phyloP scores from a whole-genome alignment of 2,329 filamentous ascomycete genomes.

The Monosporascus ibericus region DNA sequence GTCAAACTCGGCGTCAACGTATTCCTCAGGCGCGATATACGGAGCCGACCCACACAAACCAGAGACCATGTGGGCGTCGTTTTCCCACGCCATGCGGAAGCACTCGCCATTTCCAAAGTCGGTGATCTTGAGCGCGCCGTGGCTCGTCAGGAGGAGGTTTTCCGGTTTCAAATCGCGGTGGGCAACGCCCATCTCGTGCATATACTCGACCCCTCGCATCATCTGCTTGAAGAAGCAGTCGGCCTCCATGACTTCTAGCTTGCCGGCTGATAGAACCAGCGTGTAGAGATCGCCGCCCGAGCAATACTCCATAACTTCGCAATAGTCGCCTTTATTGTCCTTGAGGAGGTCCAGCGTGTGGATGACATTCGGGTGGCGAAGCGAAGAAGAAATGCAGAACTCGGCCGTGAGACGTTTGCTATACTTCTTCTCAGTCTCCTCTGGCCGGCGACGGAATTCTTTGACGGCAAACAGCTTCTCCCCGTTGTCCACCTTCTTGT shows the following conservation, averaged over 20 bases:
- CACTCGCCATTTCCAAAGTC: slow-evolving; percentile 99
- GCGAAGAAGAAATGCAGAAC: slow-evolving; percentile 95
- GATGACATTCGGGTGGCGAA: slow-evolving; percentile 96
- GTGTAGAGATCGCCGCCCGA: slow-evolving; percentile 95
- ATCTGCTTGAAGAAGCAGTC: slow-evolving; percentile 99
- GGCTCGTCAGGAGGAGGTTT: slow-evolving; percentile 87
- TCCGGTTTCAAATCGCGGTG: slow-evolving; percentile 96
- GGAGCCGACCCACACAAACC: slow-evolving; percentile 94
- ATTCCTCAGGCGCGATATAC: slow-evolving; percentile 96
- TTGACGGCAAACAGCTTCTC: slow-evolving; percentile 97
- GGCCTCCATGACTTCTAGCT: slow-evolving; percentile 85
- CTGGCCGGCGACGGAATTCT: slow-evolving; percentile 89
- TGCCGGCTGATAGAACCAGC: slow-evolving; percentile 81
- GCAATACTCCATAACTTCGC: slow-evolving; percentile 99
- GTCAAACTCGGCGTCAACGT: slow-evolving; percentile 91
- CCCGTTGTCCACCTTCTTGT: slow-evolving; percentile 83
- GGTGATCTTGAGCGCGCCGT: slow-evolving; percentile 91
- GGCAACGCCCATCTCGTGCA: slow-evolving; percentile 98
- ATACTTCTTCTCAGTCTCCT: slow-evolving; percentile 95
- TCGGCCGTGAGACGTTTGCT: slow-evolving; percentile 95
- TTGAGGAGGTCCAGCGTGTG: slow-evolving; percentile 93
- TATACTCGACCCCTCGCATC: slow-evolving; percentile 98
- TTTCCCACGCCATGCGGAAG: slow-evolving; percentile 99
- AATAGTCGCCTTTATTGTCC: slow-evolving; percentile 95
- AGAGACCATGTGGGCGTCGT: slow-evolving; percentile 95